A percentile compares a stretch with the other conserved stretches of the same genome.
Evolutionary conservation across 345 rosid species (phyloP).

Genomic region (Eucalyptus erythrocorys): DNA sequence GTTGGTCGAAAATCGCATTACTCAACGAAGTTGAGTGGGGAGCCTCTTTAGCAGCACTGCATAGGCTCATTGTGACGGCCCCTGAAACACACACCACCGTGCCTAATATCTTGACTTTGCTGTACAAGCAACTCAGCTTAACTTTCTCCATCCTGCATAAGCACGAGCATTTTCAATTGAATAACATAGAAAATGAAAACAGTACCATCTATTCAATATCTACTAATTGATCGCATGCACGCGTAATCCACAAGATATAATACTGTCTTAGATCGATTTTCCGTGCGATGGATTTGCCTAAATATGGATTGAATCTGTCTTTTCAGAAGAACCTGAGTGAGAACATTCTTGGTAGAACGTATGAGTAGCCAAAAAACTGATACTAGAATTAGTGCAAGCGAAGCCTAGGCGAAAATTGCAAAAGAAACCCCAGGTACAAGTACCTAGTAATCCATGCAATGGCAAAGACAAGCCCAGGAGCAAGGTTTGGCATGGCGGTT

Average conservation of each 20-base stretch:
- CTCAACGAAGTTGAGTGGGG: background rate
- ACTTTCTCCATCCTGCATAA: conserved; percentile 68
- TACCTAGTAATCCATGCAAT: conserved; percentile 35
- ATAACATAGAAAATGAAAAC: background rate
- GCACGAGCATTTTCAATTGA: background rate
- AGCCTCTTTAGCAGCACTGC: conserved; percentile 17
- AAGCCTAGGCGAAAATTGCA: background rate
- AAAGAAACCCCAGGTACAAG: background rate
- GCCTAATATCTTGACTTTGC: conserved; percentile 75
- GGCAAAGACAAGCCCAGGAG: conserved; percentile 27
- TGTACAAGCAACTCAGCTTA: conserved; percentile 43
- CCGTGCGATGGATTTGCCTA: background rate
- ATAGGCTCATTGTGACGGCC: conserved; percentile 70
- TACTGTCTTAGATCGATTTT: background rate
- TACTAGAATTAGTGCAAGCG: background rate
- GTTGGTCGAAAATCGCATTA: conserved; percentile 17
- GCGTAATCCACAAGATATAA: background rate
- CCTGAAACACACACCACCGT: conserved; percentile 72
- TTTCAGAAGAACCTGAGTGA: background rate
- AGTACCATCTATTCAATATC: background rate
- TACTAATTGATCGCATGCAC: background rate
- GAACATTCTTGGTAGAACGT: background rate
- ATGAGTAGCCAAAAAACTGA: background rate
- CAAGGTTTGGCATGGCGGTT: conserved; percentile 43
- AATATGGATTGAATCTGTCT: background rate